Evolutionary conservation across 2,329 filamentous ascomycete species (phyloP), one percentile per base, ranked within the genome.

Genomic region (Fusarium newnesense): DNA sequence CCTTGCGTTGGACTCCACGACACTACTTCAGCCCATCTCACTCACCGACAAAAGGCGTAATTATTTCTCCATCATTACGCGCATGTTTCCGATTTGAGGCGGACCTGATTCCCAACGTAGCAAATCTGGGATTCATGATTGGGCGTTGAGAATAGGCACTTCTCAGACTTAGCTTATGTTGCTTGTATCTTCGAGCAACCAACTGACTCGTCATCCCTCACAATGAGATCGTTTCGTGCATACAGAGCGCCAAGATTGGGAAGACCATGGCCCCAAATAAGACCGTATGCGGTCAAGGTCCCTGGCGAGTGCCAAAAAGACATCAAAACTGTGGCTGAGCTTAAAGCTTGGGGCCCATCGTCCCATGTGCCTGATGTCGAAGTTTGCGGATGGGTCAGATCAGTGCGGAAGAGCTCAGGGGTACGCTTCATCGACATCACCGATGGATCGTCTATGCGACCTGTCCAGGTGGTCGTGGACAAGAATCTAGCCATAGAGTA

Each of bases 401-500:
- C 94, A 8, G 91, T 97, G 68, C 89, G 96, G 70, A 93, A 94
- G 81, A 95, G 97, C 85, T 97, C 98, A 81, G 88, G 88, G 28
- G 87, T 93, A 67, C 91, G 93, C 9, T 98, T 99, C 83, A 92
- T 95, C 59, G 90, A 94, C 67, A 86, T 98, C 59, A 92, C 92
- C 16, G 96, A 99, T 85, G 96, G 96, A 49, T 97, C 95, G 18
- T 94, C 93, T 46, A 86, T 94, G 75, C 86, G 91, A 70, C 87
- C 94, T 34, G 82, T 98, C 62, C 96, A 99, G 84, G 94, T 92
- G 50, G 90, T 97, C 52, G 84, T 97, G 75, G 90, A 90, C 61
- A 92, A 93, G 72, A 86, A 88, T 52, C 87, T 94, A 79, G 91
- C 92, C 74, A 87, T 91, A 82, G 89, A 91, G 94, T 97, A 87